Evolutionary conservation across 2,329 filamentous ascomycete species (phyloP).

Genomic region (Leptographium lundbergii): DNA sequence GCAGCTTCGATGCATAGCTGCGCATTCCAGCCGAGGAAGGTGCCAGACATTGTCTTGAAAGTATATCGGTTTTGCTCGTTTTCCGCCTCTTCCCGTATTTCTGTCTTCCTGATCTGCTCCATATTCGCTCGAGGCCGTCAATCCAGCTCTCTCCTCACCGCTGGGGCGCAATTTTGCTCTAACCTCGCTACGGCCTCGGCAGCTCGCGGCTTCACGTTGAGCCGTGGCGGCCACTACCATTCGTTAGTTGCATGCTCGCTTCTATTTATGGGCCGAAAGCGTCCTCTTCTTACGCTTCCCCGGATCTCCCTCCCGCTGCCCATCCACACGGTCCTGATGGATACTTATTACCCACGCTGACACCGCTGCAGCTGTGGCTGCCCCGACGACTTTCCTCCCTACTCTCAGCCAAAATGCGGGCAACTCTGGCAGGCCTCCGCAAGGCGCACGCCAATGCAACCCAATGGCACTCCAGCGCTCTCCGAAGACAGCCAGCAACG

Average conservation of each 20-base stretch:
- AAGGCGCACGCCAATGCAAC: not conserved
- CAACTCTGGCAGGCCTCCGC: constrained; percentile 6
- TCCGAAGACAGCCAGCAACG: not conserved
- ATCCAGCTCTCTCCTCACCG: not conserved
- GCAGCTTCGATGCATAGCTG: no score
- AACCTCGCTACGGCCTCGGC: not conserved
- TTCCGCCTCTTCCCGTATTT: no score
- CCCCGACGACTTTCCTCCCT: not conserved
- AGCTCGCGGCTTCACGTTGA: not conserved
- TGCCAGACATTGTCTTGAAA: no score
- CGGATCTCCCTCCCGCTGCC: not conserved
- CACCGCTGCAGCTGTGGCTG: constrained; percentile 9
- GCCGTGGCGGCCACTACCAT: not conserved
- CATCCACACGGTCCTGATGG: constrained; percentile 7
- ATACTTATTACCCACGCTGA: constrained; percentile 2
- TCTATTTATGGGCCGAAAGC: not conserved
- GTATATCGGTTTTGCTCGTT: no score
- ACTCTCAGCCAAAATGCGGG: constrained; percentile 1
- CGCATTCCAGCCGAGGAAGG: no score
- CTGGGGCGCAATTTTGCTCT: not conserved
- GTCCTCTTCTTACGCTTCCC: not conserved
- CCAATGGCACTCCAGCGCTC: not conserved
- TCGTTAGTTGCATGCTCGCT: not conserved
- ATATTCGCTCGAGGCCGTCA: no score
- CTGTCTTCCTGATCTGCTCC: no score